Conservation (phyloP, 768 basidiomycete genomes). For the Amanita rimosa region DNA sequence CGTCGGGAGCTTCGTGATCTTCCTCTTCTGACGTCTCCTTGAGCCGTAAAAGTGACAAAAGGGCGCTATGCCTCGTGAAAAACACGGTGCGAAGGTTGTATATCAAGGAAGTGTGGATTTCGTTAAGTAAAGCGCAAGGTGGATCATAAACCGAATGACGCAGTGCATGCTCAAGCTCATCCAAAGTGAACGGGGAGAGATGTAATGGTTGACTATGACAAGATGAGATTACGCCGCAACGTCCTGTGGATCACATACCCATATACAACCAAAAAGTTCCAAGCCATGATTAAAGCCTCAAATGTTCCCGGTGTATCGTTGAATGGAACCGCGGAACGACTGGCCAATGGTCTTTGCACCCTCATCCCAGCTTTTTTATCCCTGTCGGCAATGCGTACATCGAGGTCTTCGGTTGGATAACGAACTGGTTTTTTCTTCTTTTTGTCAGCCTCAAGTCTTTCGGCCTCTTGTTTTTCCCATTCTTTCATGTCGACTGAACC, state of each 20-base stretch:
- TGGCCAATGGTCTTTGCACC: slow-evolving; percentile 55
- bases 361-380: slow-evolving; percentile 74
- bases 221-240: slow-evolving; percentile 3
- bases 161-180: slow-evolving; percentile 85
- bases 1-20: slow-evolving; percentile 27
- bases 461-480: slow-evolving; percentile 53
- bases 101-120: slow-evolving; percentile 83
- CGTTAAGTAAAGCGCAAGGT: slow-evolving; percentile 69
- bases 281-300: slow-evolving; percentile 80
- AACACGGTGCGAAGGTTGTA: slow-evolving; percentile 81
- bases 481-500: slow-evolving; percentile 60
- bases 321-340: slow-evolving; percentile 54
- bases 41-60: slow-evolving; percentile 48
- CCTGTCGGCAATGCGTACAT: slow-evolving; percentile 68
- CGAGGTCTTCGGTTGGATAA: slow-evolving; percentile 89
- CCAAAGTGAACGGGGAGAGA: slow-evolving; percentile 81
- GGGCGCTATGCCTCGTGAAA: slow-evolving; percentile 64
- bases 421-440: slow-evolving; percentile 86
- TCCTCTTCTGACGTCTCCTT: slow-evolving; percentile 31
- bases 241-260: slow-evolving; percentile 46
- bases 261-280: slow-evolving; percentile 92
- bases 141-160: slow-evolving; percentile 63
- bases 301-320: slow-evolving; percentile 53
- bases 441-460: slow-evolving; percentile 62
- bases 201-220: slow-evolving; percentile 67